Percentiles rank a stretch among this genome's conserved stretches.
Evolutionary conservation across 2,329 filamentous ascomycete species (phyloP).

Genomic region (Alternaria triticimaculans): DNA sequence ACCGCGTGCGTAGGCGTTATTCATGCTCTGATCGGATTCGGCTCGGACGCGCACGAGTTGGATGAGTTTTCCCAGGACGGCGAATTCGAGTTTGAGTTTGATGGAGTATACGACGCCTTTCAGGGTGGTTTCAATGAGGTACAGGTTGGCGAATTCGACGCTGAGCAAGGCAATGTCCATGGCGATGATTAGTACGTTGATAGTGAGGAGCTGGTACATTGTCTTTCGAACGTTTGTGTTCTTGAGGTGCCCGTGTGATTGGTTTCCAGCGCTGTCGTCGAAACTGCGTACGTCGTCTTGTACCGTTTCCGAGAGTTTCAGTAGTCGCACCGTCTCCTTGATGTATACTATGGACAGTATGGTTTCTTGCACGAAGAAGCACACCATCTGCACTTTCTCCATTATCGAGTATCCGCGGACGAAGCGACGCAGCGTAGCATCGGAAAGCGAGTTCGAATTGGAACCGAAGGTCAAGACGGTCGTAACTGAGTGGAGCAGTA

Average conservation of each 20-base stretch:
- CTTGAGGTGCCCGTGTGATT: slow-evolving; percentile 22
- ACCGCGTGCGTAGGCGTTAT: slow-evolving; percentile 8
- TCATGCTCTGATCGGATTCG: slow-evolving; percentile 27
- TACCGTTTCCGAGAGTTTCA: slow-evolving; percentile 39
- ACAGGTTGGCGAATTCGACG: slow-evolving; percentile 42
- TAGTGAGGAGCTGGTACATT: slow-evolving; percentile 45
- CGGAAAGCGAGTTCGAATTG: slow-evolving; percentile 46
- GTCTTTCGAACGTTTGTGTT: slow-evolving; percentile 32
- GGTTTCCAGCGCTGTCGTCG: slow-evolving; percentile 32
- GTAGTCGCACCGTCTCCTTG: slow-evolving; percentile 59
- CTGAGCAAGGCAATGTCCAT: slow-evolving; percentile 40
- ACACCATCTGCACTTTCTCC: slow-evolving; percentile 55
- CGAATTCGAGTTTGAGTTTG: slow-evolving; percentile 63
- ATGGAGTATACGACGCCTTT: slow-evolving; percentile 55
- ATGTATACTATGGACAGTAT: slow-evolving; percentile 57
- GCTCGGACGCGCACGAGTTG: slow-evolving; percentile 36
- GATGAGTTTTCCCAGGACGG: slow-evolving; percentile 59
- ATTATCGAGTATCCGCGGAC: slow-evolving; percentile 50
- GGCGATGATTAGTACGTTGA: slow-evolving; percentile 44
- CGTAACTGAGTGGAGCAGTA: slow-evolving; percentile 62
- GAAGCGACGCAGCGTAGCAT: slow-evolving; percentile 32
- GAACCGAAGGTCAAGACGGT: slow-evolving; percentile 63
- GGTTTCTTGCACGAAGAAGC: slow-evolving; percentile 52
- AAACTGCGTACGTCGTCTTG: slow-evolving; percentile 39
- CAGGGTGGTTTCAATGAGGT: slow-evolving; percentile 46